A percentile compares a stretch with the other conserved stretches of the same genome.
Evolutionary conservation across 2,329 filamentous ascomycete species (phyloP).

Genomic region (Grosmannia huntii): DNA sequence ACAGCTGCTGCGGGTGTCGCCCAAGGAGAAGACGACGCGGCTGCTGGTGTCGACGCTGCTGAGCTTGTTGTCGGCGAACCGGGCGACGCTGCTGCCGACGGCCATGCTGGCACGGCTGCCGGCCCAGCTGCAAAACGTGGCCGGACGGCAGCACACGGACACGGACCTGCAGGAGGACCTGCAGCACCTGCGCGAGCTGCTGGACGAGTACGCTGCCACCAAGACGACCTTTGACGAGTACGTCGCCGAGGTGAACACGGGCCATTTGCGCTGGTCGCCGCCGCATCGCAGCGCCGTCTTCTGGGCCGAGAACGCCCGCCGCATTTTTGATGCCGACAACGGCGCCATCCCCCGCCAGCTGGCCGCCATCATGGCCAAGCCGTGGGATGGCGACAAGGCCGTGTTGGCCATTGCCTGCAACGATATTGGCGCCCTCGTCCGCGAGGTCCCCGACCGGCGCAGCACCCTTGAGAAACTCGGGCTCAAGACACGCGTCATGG

Average conservation of each 20-base stretch:
- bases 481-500: conserved; percentile 80
- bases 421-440: conserved; percentile 78
- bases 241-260: conserved; percentile 70
- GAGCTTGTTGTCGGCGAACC: conserved; percentile 64
- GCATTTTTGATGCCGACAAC: conserved; percentile 73
- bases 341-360: conserved; percentile 68
- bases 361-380: conserved; percentile 66
- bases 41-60: conserved; percentile 79
- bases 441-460: conserved; percentile 77
- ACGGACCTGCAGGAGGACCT: conserved; percentile 52
- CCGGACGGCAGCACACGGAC: conserved; percentile 49
- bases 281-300: conserved; percentile 78
- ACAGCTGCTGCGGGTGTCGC: conserved; percentile 81
- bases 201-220: conserved; percentile 55
- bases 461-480: conserved; percentile 69
- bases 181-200: conserved; percentile 45
- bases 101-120: conserved; percentile 79
- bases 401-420: conserved; percentile 89
- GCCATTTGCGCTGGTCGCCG: conserved; percentile 85
- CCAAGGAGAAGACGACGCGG: conserved; percentile 95
- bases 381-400: conserved; percentile 70
- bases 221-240: conserved; percentile 81
- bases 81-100: conserved; percentile 64
- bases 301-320: conserved; percentile 83
- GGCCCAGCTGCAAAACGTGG: conserved; percentile 48